Percentiles rank a stretch among this genome's conserved stretches.
These are phyloP conservation scores for Phytophthora quininea DNA, from an alignment of 352 stramenopile species.

Conservation along the genomic window DNA sequence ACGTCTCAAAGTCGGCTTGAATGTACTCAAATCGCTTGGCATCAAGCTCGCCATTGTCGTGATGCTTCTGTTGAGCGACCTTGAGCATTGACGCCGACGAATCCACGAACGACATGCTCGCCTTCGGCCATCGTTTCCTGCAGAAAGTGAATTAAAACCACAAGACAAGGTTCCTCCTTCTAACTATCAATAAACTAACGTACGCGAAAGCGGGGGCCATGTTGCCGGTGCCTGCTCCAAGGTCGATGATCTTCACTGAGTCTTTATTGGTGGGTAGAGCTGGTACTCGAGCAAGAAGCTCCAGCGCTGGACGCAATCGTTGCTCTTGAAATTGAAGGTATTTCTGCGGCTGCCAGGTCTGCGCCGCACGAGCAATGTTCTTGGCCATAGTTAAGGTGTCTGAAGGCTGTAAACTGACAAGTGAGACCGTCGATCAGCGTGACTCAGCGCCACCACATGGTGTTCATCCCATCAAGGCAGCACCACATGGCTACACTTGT, in stretches of 20 bases:
- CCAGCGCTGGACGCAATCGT: conserved; percentile 64
- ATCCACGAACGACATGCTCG: conserved; percentile 64
- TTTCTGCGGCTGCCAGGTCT: conserved; percentile 60
- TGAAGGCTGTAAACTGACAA: too few relatives aligned
- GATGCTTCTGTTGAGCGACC: conserved; percentile 48
- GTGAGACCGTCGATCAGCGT: too few relatives aligned
- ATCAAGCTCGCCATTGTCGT: conserved; percentile 15
- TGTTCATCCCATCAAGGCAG: too few relatives aligned
- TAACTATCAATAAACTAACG: neutral
- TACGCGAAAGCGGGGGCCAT: conserved; percentile 71
- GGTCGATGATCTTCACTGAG: conserved; percentile 53
- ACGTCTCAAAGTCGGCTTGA: conserved; percentile 19
- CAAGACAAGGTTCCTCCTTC: neutral
- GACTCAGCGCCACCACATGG: too few relatives aligned
- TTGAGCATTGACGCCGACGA: conserved; percentile 68
- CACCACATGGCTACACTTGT: too few relatives aligned
- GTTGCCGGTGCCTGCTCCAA: conserved; percentile 76
- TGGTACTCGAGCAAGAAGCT: conserved; percentile 58
- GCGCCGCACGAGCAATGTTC: conserved; percentile 29
- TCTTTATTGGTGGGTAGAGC: conserved; percentile 14
- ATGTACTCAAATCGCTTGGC: neutral
- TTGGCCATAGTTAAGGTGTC: conserved; percentile 9
- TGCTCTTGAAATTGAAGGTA: conserved; percentile 72
- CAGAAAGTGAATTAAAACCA: neutral
- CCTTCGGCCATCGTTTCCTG: conserved; percentile 59